phyloP scores from a whole-genome alignment of 306 rosid genomes.

The Begonia loranthoides region DNA sequence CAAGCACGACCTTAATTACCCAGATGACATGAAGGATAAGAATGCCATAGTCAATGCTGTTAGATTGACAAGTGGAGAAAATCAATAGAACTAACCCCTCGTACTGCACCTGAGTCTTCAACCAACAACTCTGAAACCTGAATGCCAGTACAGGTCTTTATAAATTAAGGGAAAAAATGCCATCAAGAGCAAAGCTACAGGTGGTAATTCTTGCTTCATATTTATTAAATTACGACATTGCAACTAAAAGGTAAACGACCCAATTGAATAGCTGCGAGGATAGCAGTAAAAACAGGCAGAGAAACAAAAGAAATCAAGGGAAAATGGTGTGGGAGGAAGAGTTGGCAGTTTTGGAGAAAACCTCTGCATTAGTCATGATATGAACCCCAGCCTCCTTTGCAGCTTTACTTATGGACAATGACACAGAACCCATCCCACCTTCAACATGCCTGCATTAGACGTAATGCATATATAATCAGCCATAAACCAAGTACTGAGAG shows the following conservation, averaged over 20 bases:
- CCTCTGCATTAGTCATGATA: conserved; percentile 52
- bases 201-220: not conserved
- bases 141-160: conserved; percentile 2
- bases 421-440: conserved; percentile 88
- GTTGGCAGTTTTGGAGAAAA: conserved; percentile 6
- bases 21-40: not conserved
- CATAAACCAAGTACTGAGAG: too few species aligned
- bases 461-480: conserved; percentile 2
- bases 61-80: conserved; percentile 7
- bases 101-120: conserved; percentile 37
- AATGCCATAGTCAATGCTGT: not conserved
- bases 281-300: too few species aligned
- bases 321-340: too few species aligned
- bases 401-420: conserved; percentile 56
- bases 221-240: too few species aligned
- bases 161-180: conserved; percentile 1
- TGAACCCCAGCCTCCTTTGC: conserved; percentile 62
- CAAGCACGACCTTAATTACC: conserved; percentile 36
- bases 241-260: too few species aligned
- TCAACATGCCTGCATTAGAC: conserved; percentile 46
- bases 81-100: conserved; percentile 56
- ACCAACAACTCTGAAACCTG: conserved; percentile 53
- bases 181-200: not conserved
- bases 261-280: too few species aligned
- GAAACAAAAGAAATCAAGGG: too few species aligned